Evolutionary conservation across 169 alveolate species (phyloP), one percentile per base, ranked within the genome.

Genomic region (Babesia caballi): DNA sequence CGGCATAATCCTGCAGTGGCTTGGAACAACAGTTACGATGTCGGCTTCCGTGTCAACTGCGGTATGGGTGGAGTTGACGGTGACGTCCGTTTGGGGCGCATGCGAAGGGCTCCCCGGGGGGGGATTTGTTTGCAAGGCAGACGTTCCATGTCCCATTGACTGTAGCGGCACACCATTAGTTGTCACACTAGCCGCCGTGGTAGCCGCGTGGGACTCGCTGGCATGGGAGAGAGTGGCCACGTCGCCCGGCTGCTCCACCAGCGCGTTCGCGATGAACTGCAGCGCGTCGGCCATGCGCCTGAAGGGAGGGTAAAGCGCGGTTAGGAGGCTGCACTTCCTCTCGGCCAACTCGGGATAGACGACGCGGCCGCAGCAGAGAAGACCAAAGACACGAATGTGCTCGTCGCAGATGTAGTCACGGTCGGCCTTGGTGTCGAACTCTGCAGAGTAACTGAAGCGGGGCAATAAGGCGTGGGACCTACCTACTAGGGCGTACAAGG

Each of bases 311-410:
- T 70, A 78, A 2, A 78, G 14, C 7, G 83, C 87, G 3, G 70
- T 58, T 25, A 69, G 23, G 11, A 78, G 66, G 40, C 80, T 78
- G 51, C 49, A 57, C 30, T 78, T 78, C 14, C 81, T 11, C 28
- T 78, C 87, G 2, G 87, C 87, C 8, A 69, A 23, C 44, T 78
- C 87, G n/a, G 87, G 83, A 50, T 78, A 78, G 12, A 78, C 71
- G 23, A 78, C 59, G 32, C 87, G 44, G 12, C 87, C 87, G 32
- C 70, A 68, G 42, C 70, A 78, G 19, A 78, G 30, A 7, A 69
- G 36, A 9, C 87, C 87, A 25, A 78, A 78, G 0, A 67, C 75
- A 23, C 87, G 32, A 15, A 78, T 54, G 69, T 67, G 66, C 25
- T 49, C 52, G 51, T 59, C 61, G 51, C 87, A 78, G 2, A 78